phyloP scores from a whole-genome alignment of 306 rosid species.

The Acacia crassicarpa region DNA sequence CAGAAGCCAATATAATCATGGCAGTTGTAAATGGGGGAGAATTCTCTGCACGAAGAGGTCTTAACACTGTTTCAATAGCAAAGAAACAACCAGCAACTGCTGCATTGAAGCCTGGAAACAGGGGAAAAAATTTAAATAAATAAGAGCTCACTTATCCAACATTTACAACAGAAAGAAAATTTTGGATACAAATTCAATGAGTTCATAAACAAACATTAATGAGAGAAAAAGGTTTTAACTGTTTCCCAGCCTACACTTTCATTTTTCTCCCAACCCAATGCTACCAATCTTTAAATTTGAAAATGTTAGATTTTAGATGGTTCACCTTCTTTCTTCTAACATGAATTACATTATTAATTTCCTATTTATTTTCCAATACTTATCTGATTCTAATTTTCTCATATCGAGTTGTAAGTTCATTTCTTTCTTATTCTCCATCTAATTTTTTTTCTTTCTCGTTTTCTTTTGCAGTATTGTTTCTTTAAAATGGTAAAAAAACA shows the following conservation, averaged over 20 bases:
- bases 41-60: conserved; percentile 95
- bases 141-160: conserved; percentile 19
- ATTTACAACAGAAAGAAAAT: conserved; percentile 14
- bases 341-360: background rate
- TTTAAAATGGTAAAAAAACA: background rate
- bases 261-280: background rate
- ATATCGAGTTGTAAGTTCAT: background rate
- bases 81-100: conserved; percentile 99
- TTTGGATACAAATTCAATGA: conserved; percentile 16
- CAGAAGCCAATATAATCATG: conserved; percentile 99
- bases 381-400: background rate
- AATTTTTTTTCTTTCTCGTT: background rate
- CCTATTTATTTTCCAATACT: background rate
- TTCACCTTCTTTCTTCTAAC: background rate
- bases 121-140: conserved; percentile 29
- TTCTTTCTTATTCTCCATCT: background rate
- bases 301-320: background rate
- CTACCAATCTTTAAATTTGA: background rate
- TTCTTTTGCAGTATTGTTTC: background rate
- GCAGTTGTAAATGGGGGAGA: conserved; percentile 99
- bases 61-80: conserved; percentile 93
- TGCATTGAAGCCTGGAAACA: conserved; percentile 87
- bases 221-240: background rate
- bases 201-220: conserved; percentile 4
- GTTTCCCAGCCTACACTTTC: background rate